phyloP scores from a whole-genome alignment of 1,139 yeast species.

The Petasospora fabianii region DNA sequence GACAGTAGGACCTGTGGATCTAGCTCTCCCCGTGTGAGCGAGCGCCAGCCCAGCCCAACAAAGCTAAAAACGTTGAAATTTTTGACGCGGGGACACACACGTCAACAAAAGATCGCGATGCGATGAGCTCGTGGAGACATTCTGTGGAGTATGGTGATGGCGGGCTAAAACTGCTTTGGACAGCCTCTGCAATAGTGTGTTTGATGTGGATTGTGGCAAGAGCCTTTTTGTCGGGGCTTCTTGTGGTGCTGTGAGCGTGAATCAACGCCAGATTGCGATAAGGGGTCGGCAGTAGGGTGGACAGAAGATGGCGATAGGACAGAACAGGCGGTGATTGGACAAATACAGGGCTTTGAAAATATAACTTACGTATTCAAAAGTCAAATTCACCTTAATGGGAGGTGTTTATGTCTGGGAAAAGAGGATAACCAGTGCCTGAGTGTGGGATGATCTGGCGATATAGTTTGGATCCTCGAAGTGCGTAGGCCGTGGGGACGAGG shows the following conservation, averaged over 20 bases:
- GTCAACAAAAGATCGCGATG: conserved; percentile 11
- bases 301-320: background rate
- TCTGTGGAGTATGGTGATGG: too few species aligned
- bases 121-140: too few species aligned
- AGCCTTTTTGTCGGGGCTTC: too few species aligned
- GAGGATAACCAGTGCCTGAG: background rate
- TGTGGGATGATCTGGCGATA: too few species aligned
- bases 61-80: conserved; percentile 13
- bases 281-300: background rate
- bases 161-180: too few species aligned
- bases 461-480: background rate
- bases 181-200: too few species aligned
- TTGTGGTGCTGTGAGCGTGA: too few species aligned
- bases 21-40: background rate
- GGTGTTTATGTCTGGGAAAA: background rate
- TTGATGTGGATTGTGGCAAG: too few species aligned
- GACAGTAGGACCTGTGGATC: too few species aligned
- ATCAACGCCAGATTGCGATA: background rate
- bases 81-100: conserved; percentile 11
- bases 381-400: background rate
- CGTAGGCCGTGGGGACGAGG: background rate
- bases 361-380: background rate
- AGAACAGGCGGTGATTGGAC: background rate
- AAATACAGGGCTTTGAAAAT: background rate
- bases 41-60: background rate